Base-by-base conservation (phyloP, 257 asterid genomes). In the Penstemon davidsonii region DNA sequence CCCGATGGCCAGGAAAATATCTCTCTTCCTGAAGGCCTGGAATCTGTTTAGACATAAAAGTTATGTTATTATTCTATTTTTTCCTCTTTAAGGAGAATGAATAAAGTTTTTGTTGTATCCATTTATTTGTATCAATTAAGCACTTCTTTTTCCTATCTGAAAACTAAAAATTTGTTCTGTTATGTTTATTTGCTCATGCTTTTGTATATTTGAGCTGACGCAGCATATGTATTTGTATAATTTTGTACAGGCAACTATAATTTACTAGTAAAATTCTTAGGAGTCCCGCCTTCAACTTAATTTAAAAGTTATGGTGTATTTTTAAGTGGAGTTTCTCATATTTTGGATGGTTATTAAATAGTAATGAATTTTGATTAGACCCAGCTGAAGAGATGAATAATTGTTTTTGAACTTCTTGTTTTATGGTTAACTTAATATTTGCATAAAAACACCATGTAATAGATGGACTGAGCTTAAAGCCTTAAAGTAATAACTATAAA, bases 1-100 rank as follows among this genome's bases (percentile, higher is more conserved):
- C 76, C 80, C 1, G 68, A 79, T 9, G 41, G 15, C 25, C 76
- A 58, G 40, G 81, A 71, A 4, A 65, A 50, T 7, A 61, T 66
- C 65, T 39, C 83, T 7, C 83, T 90, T 7, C 86, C 90, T 1
- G 90, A 86, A 67, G 91, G 89, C 73, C 81, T 90, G 62, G 59
- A 60, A 58, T 70, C 83, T 47, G 91, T 78, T 51, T 90, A 64
- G 80, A 66, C 55, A 55, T 70, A 49, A 53, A 11, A 25, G 9
- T 60, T 53, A 56, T 62, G 58, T 50, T 55, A 8, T 33, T 45
- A 11, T 65, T 13, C n/a, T 62, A 62, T 49, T 25, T 41, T 19
- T 19, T 4, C 46, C 36, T 12, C 61, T 19, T 60, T 60, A 8
- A 8, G 5, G 41, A 10, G 19, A 15, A 50, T 54, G 58, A 6